Conservation (phyloP, 768 basidiomycete genomes). For the Leccinum subtestaceum region DNA sequence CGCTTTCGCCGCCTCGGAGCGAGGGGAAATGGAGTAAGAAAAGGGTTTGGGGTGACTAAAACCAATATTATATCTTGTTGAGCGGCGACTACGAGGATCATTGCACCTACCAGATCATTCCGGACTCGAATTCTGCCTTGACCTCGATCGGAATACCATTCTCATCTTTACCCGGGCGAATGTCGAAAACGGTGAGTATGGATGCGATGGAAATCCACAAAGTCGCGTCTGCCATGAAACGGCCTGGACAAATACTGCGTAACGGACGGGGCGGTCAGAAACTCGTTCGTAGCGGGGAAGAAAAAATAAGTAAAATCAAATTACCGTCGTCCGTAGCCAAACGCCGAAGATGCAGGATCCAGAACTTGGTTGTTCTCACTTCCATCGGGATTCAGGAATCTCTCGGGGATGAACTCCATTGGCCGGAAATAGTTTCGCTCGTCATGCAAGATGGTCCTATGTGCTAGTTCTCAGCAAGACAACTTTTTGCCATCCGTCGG, state of each 20-base stretch:
- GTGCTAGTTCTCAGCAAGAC: constrained; percentile 4
- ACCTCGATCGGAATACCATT: constrained; percentile 17
- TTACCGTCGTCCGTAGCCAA: constrained; percentile 38
- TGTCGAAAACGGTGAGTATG: constrained; percentile 29
- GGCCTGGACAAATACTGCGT: constrained; percentile 41
- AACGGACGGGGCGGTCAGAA: not conserved
- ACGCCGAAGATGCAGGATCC: constrained; percentile 31
- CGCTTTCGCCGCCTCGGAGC: constrained; percentile 25
- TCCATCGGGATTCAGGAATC: constrained; percentile 39
- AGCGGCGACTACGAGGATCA: not conserved
- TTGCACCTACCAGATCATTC: constrained; percentile 30
- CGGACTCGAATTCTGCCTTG: constrained; percentile 27
- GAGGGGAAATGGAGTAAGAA: constrained; percentile 29
- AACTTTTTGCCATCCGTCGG: not conserved
- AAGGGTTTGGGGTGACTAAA: constrained; percentile 33
- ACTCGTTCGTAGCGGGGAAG: not conserved
- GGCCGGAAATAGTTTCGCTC: constrained; percentile 34
- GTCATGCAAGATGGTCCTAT: constrained; percentile 41
- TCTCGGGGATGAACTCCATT: constrained; percentile 36
- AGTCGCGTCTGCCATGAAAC: constrained; percentile 42
- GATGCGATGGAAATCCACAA: constrained; percentile 36
- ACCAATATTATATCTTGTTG: not conserved
- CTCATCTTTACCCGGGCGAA: constrained; percentile 20
- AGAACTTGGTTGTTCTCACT: constrained; percentile 31
- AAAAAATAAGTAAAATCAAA: not conserved